Evolutionary conservation across 192 early-diverging fungal species (phyloP), one percentile per base, ranked within the genome.

Genomic region (Rhizophlyctis rosea): DNA sequence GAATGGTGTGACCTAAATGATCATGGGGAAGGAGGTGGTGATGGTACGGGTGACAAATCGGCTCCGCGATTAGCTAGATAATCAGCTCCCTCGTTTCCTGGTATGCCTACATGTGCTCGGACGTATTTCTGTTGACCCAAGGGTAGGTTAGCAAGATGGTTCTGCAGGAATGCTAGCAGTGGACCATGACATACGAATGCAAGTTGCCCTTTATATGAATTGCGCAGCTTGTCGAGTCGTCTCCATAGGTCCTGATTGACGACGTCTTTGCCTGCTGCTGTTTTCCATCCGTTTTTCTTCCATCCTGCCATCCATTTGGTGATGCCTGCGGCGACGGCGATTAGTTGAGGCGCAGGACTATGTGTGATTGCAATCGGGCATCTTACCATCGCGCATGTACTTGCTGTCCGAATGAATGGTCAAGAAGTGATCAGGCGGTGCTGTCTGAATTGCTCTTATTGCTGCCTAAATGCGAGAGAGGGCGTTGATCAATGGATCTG

Each of bases 21-120:
- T n/a, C n/a, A n/a, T n/a, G n/a, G n/a, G n/a, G n/a, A n/a, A n/a
- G n/a, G n/a, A n/a, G n/a, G n/a, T n/a, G n/a, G n/a, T n/a, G n/a
- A n/a, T 7, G 39, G 39, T 13, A 44, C 18, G 39, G 39, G 9
- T 18, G 39, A 7, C 32, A 31, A 14, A 51, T 34, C 3, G 3
- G 89, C 86, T n/a, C 92, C 94, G 5, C 60, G 36, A 5, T 86
- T 86, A 3, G 94, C 94, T 25, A 96, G 70, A 34, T 34, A 35
- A 67, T 95, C 92, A 0, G 94, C 94, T 56, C 61, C 78, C 62
- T 93, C 91, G 70, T 95, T 96, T 28, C 88, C 92, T 18, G 69
- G 52, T 16, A 79, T 61, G 21, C 91, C 91, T 2, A 58, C 25
- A 69, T 96, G 92, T 1, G 81, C 92, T 14, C 54, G 76, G 21